Evolutionary conservation across 306 rosid genomes (phyloP), one percentile per base, ranked within the genome.

Genomic region (Prinsepia uniflora): DNA sequence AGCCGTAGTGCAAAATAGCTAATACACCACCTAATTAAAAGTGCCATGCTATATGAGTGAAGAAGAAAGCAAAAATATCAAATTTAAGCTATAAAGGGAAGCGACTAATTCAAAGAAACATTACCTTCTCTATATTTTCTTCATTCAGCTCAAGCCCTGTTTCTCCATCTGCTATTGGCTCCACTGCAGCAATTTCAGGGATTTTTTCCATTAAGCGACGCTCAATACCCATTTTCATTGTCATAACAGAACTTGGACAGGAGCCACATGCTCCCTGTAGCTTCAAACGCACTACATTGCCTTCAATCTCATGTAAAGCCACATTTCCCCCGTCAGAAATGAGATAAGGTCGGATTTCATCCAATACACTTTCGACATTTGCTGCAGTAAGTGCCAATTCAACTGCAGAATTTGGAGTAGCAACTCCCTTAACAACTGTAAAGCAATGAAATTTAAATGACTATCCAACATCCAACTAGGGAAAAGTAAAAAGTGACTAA

Each of bases 261-360:
- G 99, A 94, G 6, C 99, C 99, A 65, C 97, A 94, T 14, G 99
- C 99, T 74, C 99, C 99, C 79, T 94, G 96, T 46, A 94, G 92
- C 85, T 91, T 94, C 86, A 94, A 86, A n/a, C 87, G 72, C 6
- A 94, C 99, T 58, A 94, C 77, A 75, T 94, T 89, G 39, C 97
- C 99, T 62, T 94, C 96, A 36, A 94, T 94, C 69, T 94, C 96
- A 82, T 70, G 91, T 71, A 94, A 86, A 43, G 91, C 97, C 20
- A 94, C 99, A 72, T 92, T 70, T 18, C 74, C 74, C 43, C 74
- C 74, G n/a, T 70, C 74, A 0, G 74, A 70, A 70, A 70, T 70
- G 18, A 70, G 74, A 44, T 70, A 70, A 5, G 74, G 74, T 5
- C 74, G 74, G 55, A 70, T 24, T 24, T 70, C 74, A 44, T 70